Base-by-base conservation (phyloP, 305 asterid species). In the Fraxinus latifolia region DNA sequence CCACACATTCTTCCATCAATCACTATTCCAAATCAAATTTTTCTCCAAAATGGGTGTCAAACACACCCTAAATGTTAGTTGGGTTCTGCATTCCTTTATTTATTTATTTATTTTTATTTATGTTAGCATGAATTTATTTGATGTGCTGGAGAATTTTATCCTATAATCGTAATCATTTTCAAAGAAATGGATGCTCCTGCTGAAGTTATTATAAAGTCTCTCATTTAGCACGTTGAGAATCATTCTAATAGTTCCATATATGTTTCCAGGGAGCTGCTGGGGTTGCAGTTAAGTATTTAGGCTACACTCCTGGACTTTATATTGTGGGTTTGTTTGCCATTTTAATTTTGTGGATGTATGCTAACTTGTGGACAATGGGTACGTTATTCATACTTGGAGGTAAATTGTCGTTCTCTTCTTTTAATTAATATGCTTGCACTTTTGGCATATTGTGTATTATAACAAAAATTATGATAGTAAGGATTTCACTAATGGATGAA, bases 331-430 rank as follows among this genome's bases (percentile, higher is more conserved):
- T 95, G 83, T 90, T 92, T 85, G 92, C 92, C 82, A 96, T 96
- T 90, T 84, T 95, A 73, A 86, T 91, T 85, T 90, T 96, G 80
- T 96, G 99, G 99, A 95, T 93, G 97, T 96, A 92, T 88, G 98
- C 98, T 67, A 93, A 96, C 95, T 92, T 96, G 89, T 96, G 99
- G 99, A 95, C 93, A 78, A 91, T 97, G 25, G 97, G 98, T 77
- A 85, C 97, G 89, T 86, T 96, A 91, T 92, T 95, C 89, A 89
- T 96, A 81, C 94, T 96, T 84, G 99, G 99, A 85, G 99, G 99
- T 96, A 94, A 55, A 92, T 58, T 70, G 62, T 80, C 25, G 67
- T 74, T 79, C 82, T 60, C 82, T 84, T 78, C 32, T 33, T 73
- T 80, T 74, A 84, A 65, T 67, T 62, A 78, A 65, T 50, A 68